Evolutionary conservation across 2,329 filamentous ascomycete species (phyloP).

Genomic region (Aspergillus alliaceus): DNA sequence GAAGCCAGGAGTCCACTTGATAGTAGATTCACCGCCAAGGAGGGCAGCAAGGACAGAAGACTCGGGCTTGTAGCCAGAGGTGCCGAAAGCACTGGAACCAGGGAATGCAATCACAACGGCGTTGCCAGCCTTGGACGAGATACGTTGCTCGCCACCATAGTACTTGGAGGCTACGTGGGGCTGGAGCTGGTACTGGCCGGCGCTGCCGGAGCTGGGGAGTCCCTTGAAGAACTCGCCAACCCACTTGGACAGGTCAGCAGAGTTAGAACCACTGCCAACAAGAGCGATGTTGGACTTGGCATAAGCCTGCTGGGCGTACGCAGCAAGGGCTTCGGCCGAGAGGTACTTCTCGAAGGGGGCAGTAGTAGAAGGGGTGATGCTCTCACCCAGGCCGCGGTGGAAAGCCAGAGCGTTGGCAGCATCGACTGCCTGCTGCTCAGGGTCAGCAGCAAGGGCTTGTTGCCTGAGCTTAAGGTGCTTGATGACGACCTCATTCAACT

Average conservation of each 20-base stretch:
- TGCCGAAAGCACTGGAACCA: slow-evolving; percentile 73
- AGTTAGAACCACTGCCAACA: slow-evolving; percentile 81
- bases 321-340: slow-evolving; percentile 69
- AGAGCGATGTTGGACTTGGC: slow-evolving; percentile 88
- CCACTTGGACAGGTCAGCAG: slow-evolving; percentile 80
- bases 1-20: slow-evolving; percentile 97
- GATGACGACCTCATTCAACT: slow-evolving; percentile 86
- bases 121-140: slow-evolving; percentile 74
- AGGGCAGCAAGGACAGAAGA: slow-evolving; percentile 82
- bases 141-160: slow-evolving; percentile 92
- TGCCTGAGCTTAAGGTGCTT: slow-evolving; percentile 75
- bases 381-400: slow-evolving; percentile 85
- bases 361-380: slow-evolving; percentile 70
- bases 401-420: slow-evolving; percentile 84
- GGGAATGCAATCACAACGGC: slow-evolving; percentile 89
- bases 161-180: slow-evolving; percentile 74
- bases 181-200: slow-evolving; percentile 55
- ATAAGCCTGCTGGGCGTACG: slow-evolving; percentile 78
- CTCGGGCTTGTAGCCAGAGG: slow-evolving; percentile 81
- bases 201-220: slow-evolving; percentile 54
- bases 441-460: slow-evolving; percentile 64
- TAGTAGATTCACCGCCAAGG: slow-evolving; percentile 82
- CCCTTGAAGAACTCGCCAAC: slow-evolving; percentile 86
- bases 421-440: slow-evolving; percentile 74
- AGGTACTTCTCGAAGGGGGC: slow-evolving; percentile 78